A percentile compares a stretch with the other conserved stretches of the same genome.
Evolutionary conservation across 176 grass and related monocot genomes (phyloP).

Genomic region (Saccharum spontaneum): DNA sequence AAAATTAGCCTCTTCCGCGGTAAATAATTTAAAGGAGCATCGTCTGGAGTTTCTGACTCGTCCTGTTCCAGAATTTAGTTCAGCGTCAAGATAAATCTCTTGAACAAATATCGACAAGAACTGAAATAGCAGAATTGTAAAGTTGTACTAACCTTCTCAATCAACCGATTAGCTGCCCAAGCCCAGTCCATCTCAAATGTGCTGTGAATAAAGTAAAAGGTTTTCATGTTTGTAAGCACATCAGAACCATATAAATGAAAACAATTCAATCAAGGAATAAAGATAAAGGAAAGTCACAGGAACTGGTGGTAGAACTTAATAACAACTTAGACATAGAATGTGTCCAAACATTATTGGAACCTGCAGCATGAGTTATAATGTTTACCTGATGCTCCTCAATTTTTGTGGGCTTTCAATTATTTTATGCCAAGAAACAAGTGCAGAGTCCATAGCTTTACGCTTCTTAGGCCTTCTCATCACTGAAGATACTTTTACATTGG

Average conservation of each 20-base stretch:
- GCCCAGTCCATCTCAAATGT: constrained; percentile 74
- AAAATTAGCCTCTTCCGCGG: constrained; percentile 67
- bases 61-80: constrained; percentile 43
- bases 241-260: constrained; percentile 36
- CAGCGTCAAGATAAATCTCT: constrained; percentile 16
- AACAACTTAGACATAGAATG: background rate
- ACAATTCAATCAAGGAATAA: constrained; percentile 19
- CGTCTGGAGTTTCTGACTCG: constrained; percentile 73
- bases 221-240: constrained; percentile 31
- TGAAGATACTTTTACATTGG: constrained; percentile 28
- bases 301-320: background rate
- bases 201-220: constrained; percentile 51
- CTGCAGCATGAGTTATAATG: constrained; percentile 21
- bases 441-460: constrained; percentile 55
- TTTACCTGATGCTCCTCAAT: constrained; percentile 68
- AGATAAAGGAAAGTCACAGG: constrained; percentile 9
- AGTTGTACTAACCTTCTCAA: constrained; percentile 75
- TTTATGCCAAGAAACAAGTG: constrained; percentile 81
- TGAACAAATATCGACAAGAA: constrained; percentile 31
- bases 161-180: constrained; percentile 80
- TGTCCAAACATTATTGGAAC: constrained; percentile 9
- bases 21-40: constrained; percentile 47
- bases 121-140: constrained; percentile 12
- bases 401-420: constrained; percentile 52
- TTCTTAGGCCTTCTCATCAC: constrained; percentile 61